Conservation (phyloP, 306 rosid genomes). For the Fagus crenata region DNA sequence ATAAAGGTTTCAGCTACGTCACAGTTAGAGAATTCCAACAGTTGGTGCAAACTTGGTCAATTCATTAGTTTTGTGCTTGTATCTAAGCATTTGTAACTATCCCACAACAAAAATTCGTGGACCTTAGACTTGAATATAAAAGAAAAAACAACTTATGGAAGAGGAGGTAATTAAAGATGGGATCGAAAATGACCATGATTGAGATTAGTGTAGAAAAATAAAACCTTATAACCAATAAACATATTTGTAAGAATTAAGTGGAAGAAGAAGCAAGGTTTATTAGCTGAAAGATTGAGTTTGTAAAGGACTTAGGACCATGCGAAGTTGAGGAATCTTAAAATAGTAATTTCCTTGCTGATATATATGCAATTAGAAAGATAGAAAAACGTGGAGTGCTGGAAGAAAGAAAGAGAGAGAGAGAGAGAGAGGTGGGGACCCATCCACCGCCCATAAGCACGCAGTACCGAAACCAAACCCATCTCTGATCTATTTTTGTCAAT, state of each 20-base stretch:
- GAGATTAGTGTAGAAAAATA: not conserved
- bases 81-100: not conserved
- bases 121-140: not conserved
- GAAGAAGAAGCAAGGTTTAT: not conserved
- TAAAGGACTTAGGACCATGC: not conserved
- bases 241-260: not conserved
- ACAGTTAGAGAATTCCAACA: not conserved
- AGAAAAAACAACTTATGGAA: not conserved
- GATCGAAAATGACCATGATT: not conserved
- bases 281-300: not conserved
- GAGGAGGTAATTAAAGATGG: no score
- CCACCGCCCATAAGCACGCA: constrained; percentile 80
- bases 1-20: not conserved
- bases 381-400: not conserved
- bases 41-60: not conserved
- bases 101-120: not conserved
- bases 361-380: not conserved
- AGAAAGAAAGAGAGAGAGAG: constrained; percentile 11
- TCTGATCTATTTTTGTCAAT: constrained; percentile 44
- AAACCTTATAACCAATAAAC: not conserved
- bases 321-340: constrained; percentile 1
- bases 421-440: constrained; percentile 58
- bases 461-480: constrained; percentile 59
- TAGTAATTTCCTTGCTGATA: not conserved
- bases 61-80: not conserved